These are phyloP conservation scores for Penicillium nucicola DNA, from an alignment of 495 filamentous ascomycete species.

Conservation along the genomic window DNA sequence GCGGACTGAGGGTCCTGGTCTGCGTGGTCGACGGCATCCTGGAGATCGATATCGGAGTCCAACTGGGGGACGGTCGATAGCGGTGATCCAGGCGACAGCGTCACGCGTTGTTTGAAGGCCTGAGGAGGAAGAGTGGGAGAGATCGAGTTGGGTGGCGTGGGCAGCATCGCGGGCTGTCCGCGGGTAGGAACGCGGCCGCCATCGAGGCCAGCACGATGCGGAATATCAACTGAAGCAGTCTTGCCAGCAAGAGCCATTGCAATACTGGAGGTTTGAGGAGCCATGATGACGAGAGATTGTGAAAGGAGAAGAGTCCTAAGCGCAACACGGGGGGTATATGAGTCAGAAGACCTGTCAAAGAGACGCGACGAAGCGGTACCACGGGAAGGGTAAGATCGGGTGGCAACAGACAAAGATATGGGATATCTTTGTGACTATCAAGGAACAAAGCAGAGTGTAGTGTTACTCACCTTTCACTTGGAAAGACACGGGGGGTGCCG, in stretches of 20 bases:
- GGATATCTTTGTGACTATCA: not conserved
- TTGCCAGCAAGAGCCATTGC: conserved; percentile 63
- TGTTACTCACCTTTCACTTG: conserved; percentile 21
- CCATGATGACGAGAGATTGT: conserved; percentile 35
- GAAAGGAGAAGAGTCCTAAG: conserved; percentile 7
- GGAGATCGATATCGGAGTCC: conserved; percentile 86
- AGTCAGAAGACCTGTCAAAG: conserved; percentile 25
- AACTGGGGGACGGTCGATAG: conserved; percentile 58
- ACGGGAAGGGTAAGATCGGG: conserved; percentile 7
- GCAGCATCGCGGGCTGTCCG: conserved; percentile 60
- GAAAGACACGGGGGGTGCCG: not conserved
- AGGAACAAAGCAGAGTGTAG: not conserved
- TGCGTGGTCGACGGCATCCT: conserved; percentile 59
- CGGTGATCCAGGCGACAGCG: conserved; percentile 45
- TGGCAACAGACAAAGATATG: conserved; percentile 13
- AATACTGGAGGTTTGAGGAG: conserved; percentile 53
- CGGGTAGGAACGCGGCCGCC: conserved; percentile 56
- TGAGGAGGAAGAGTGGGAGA: conserved; percentile 86
- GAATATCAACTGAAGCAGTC: conserved; percentile 68
- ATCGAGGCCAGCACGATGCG: conserved; percentile 61
- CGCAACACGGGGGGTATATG: conserved; percentile 14
- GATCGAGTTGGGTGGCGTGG: conserved; percentile 94
- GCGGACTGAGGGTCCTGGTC: conserved; percentile 36
- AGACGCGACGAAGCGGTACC: conserved; percentile 19
- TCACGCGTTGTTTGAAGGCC: conserved; percentile 54